These are phyloP conservation scores for Pleurotus tuoliensis DNA, from an alignment of 768 basidiomycete genomes.

Conservation along the genomic window DNA sequence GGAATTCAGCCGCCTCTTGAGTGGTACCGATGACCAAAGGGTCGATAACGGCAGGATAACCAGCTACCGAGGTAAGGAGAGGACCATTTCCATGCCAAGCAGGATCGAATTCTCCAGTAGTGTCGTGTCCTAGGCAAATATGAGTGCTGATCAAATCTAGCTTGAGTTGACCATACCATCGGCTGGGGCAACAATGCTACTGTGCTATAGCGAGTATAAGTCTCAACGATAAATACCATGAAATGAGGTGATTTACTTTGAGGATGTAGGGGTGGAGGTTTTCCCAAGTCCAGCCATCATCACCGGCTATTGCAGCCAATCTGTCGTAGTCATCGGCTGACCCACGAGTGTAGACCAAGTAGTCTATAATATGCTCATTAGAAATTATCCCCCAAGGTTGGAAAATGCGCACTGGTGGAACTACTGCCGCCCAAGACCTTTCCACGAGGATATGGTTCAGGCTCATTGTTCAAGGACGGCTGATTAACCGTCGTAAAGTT, in stretches of 20 bases:
- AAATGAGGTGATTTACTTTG: conserved; percentile 11
- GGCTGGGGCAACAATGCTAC: background rate
- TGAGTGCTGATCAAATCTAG: too few relatives aligned
- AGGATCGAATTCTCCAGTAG: conserved; percentile 21
- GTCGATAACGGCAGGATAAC: conserved; percentile 15
- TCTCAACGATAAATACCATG: background rate
- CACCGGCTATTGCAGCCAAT: conserved; percentile 18
- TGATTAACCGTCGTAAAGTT: conserved; percentile 29
- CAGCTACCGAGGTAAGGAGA: conserved; percentile 16
- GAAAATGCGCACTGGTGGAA: conserved; percentile 23
- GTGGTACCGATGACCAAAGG: conserved; percentile 19
- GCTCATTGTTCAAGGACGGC: conserved; percentile 19
- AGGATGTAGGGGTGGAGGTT: conserved; percentile 17
- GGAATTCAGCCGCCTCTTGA: conserved; percentile 19
- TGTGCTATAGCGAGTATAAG: background rate
- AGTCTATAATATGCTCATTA: conserved; percentile 12
- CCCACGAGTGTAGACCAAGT: conserved; percentile 23
- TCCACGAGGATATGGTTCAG: conserved; percentile 23
- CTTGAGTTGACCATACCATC: background rate
- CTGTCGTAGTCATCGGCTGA: conserved; percentile 21
- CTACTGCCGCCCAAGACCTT: conserved; percentile 28
- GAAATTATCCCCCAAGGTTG: too few relatives aligned
- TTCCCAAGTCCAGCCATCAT: conserved; percentile 26
- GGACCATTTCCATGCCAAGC: conserved; percentile 22
- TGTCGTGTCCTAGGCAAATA: conserved; percentile 14